Conservation (phyloP, 805 yeast species). For the Saccharomycopsis oosterbeekiorum region DNA sequence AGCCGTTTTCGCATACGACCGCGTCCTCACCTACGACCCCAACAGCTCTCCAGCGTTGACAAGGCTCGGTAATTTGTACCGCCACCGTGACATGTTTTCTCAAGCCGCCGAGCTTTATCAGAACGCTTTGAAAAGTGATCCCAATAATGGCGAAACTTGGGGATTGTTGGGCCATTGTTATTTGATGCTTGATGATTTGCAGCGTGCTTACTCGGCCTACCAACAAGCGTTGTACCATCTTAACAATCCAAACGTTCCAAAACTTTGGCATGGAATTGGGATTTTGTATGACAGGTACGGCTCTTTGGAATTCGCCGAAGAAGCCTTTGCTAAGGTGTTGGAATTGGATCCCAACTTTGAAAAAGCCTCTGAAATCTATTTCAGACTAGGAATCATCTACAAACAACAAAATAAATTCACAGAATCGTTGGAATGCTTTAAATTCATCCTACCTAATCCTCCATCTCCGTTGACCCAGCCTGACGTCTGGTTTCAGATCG, state of each 20-base stretch:
- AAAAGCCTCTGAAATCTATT: constrained; percentile 92
- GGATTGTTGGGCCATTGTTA: constrained; percentile 95
- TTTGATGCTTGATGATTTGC: constrained; percentile 91
- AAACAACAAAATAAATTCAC: constrained; percentile 85
- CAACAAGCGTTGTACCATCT: constrained; percentile 90
- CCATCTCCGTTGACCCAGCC: constrained; percentile 94
- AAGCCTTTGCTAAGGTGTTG: constrained; percentile 91
- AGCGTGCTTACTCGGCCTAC: constrained; percentile 91
- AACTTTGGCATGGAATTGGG: constrained; percentile 98
- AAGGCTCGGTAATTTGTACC: constrained; percentile 77
- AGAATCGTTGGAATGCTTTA: constrained; percentile 88
- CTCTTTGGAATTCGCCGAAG: constrained; percentile 93
- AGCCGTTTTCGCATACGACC: constrained; percentile 81
- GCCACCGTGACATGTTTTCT: constrained; percentile 81
- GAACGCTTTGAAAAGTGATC: constrained; percentile 69
- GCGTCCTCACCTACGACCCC: constrained; percentile 81
- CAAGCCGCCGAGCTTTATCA: constrained; percentile 93
- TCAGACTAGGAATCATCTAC: constrained; percentile 91
- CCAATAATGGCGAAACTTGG: constrained; percentile 94
- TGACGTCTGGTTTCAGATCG: constrained; percentile 98
- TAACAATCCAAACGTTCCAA: constrained; percentile 90
- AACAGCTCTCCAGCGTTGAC: constrained; percentile 78
- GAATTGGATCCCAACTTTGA: constrained; percentile 95
- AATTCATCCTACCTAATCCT: constrained; percentile 81
- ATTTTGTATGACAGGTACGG: constrained; percentile 94